A percentile compares a stretch with the other conserved stretches of the same genome.
Conservation (phyloP, 768 basidiomycete genomes). For the Leucocoprinus leucothites region DNA sequence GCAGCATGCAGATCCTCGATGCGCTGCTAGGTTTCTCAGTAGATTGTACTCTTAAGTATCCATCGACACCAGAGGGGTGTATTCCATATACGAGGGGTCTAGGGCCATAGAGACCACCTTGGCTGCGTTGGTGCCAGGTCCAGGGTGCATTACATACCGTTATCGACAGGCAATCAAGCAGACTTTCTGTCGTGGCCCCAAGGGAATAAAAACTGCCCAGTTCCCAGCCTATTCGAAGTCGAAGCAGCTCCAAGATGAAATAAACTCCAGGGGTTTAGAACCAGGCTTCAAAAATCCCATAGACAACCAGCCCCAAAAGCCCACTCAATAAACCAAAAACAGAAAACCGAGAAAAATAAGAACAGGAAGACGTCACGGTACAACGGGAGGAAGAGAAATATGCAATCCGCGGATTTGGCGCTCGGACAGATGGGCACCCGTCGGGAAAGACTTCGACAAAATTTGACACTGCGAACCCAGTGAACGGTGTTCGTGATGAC, state of each 20-base stretch:
- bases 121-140: not conserved
- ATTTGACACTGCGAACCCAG: not conserved
- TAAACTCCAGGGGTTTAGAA: conserved; percentile 4
- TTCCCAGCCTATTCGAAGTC: conserved; percentile 6
- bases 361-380: not conserved
- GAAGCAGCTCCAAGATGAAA: not conserved
- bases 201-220: not conserved
- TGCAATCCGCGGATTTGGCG: conserved; percentile 12
- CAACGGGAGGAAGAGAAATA: not conserved
- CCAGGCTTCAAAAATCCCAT: conserved; percentile 4
- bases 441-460: not conserved
- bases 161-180: conserved; percentile 2
- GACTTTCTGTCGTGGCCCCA: conserved; percentile 6
- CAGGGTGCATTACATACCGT: conserved; percentile 9
- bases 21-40: conserved; percentile 1
- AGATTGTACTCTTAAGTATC: not conserved
- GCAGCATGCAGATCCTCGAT: not conserved
- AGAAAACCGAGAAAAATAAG: not conserved
- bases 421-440: not conserved
- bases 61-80: not conserved
- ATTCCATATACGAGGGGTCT: not conserved
- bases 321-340: not conserved
- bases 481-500: not conserved
- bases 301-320: not conserved
- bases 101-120: not conserved